Conservation (phyloP, 1,139 yeast genomes). For the Debaryomyces psychrophilus region DNA sequence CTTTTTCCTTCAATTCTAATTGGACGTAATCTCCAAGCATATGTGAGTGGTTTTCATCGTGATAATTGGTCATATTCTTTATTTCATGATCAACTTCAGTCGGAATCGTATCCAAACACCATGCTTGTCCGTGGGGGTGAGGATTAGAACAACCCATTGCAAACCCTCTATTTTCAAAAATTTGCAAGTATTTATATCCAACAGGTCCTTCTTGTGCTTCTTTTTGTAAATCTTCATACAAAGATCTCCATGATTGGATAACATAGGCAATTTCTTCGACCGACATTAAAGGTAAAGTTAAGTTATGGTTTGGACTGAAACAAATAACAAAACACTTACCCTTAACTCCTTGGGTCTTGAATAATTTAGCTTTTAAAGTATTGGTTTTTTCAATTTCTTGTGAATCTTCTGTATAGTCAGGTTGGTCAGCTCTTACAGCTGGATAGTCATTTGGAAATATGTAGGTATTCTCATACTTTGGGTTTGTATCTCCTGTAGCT, state of each 20-base stretch:
- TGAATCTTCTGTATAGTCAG: constrained; percentile 36
- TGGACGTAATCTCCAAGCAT: constrained; percentile 67
- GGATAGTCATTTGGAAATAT: constrained; percentile 71
- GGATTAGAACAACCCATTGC: constrained; percentile 87
- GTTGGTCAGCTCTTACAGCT: constrained; percentile 65
- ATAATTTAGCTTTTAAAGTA: constrained; percentile 44
- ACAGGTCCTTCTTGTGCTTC: constrained; percentile 44
- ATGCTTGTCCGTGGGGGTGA: constrained; percentile 81
- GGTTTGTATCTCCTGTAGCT: constrained; percentile 67
- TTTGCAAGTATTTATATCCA: constrained; percentile 65
- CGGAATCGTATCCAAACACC: constrained; percentile 72
- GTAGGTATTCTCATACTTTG: constrained; percentile 59
- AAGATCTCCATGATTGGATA: constrained; percentile 60
- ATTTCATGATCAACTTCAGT: constrained; percentile 69
- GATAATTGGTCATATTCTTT: constrained; percentile 52
- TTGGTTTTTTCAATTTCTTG: constrained; percentile 18
- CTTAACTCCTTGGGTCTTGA: constrained; percentile 61
- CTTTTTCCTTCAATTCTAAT: constrained; percentile 53
- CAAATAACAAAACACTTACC: constrained; percentile 77
- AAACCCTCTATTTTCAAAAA: constrained; percentile 76
- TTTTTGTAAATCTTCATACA: constrained; percentile 45
- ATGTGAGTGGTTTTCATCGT: constrained; percentile 47
- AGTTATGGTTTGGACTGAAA: constrained; percentile 71
- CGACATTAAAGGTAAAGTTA: constrained; percentile 68
- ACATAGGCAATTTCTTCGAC: constrained; percentile 47